Base-by-base conservation (phyloP, 441 rosid genomes). In the Arabidopsis hybrid region DNA sequence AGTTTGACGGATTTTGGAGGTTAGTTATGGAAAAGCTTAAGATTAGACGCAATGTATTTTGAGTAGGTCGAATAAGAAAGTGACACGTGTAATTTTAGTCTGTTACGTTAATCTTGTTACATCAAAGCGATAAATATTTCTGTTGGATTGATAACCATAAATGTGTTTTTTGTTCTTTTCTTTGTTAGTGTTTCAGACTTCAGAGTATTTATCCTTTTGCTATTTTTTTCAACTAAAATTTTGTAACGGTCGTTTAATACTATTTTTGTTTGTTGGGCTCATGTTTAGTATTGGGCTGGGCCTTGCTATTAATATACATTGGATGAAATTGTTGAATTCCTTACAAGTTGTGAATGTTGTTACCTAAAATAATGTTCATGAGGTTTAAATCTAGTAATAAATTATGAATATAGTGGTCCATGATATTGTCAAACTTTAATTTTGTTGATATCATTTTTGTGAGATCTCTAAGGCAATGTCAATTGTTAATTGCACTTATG, bases 21-120 rank as follows among this genome's bases (percentile, higher is more conserved):
- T 72, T 73, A 35, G 71, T 73, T 73, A 64, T 7, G 34, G 53
- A 13, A 40, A 6, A 8, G 32, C 38, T 43, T 9, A 1, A 42
- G 64, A 72, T 55, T 72, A 72, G 65, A 73, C 71, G 77, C 76
- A 17, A 62, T 16, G 55, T 51, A 3, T 17, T 52, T 14, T 38
- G n/a, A 38, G 4, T 4, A 31, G 62, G 69, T 71, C 75, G 14
- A 71, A 71, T 62, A 40, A 2, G 14, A 31, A 0, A 61, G 1
- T 17, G 69, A 4, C 76, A 62, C 69, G 76, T 72, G 29, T 17
- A 11, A 1, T 12, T 61, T 18, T 16, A 14, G 4, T 74, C 60
- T 4, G 55, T 74, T 67, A 60, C 78, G 62, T 60, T 59, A 58
- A 40, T 62, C 5, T 46, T 73, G 36, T 67, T 73, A 46, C 73